Conservation (phyloP, 169 alveolate genomes). For the Cryptosporidium canis region DNA sequence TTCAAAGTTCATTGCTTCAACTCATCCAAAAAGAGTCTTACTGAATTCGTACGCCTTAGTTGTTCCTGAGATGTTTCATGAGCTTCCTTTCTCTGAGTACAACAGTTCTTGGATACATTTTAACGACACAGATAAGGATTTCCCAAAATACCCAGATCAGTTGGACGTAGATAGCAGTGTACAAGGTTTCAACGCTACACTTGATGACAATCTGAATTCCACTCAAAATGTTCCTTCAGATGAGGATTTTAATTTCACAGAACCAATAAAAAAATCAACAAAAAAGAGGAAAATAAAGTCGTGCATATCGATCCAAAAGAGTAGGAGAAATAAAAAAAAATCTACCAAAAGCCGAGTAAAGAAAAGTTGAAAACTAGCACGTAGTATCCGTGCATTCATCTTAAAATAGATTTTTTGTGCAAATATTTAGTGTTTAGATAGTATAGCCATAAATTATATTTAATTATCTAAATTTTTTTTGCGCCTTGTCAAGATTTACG, state of each 20-base stretch:
- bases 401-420: neutral
- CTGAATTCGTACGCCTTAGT: neutral
- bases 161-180: neutral
- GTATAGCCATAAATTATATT: no score
- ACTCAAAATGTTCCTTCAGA: neutral
- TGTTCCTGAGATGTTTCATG: neutral
- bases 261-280: neutral
- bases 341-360: neutral
- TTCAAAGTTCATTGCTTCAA: neutral
- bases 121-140: neutral
- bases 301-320: neutral
- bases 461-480: neutral
- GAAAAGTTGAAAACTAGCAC: neutral
- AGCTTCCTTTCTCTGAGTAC: neutral
- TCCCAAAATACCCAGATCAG: neutral
- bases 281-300: neutral
- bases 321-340: neutral
- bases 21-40: slow-evolving; percentile 11
- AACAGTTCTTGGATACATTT: neutral
- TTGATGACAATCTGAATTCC: no score
- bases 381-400: no score
- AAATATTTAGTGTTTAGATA: neutral
- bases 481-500: neutral
- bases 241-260: neutral
- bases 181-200: neutral